Evolutionary conservation across 2,329 filamentous ascomycete species (phyloP), one percentile per base, ranked within the genome.

Genomic region (Diaporthe sp.): DNA sequence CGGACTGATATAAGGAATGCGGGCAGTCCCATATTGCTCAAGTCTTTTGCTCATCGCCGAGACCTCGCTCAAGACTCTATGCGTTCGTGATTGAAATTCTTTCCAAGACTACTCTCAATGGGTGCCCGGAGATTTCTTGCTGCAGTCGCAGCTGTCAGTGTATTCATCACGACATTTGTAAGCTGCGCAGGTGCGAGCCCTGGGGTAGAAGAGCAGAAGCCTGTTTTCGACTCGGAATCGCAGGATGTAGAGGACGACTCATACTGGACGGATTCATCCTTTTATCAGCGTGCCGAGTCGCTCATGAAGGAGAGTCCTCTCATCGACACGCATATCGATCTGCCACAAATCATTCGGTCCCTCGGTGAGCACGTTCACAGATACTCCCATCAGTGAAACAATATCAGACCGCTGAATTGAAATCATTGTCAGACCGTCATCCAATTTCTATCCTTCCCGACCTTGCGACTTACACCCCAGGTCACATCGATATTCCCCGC

Each of bases 241-340:
- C 57, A 54, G 1, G 64, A 67, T 15, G 67, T 7, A 10, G 52
- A 33, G 3, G 38, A 67, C 2, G 73, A 74, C 28, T 50, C 57
- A 7, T 57, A 66, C 35, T 74, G 73, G 73, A 74, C 68, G 9
- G 19, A 50, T 2, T 74, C 73, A 1, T 19, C 72, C 2, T 30
- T 58, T 17, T 74, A 72, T 17, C 15, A 66, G 6, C 61, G 30
- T 15, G 73, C 73, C 4, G 10, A 42, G 8, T 42, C 58, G 8
- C 58, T 74, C 45, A 74, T 74, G 73, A 72, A 60, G 35, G 73
- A 74, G 33, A 74, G 73, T 28, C 81, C 80, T 0, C 79, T 83
- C n/a, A 81, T 82, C 30, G 82, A 83, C 71, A 82, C 82, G 3
- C 82, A 83, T 66, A 83, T 83, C 72, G 82, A 83, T 52, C 78